Evolutionary conservation across 2,329 filamentous ascomycete genomes (phyloP), one percentile per base, ranked within the genome.

Genomic region (Phaeomoniella chlamydospora): DNA sequence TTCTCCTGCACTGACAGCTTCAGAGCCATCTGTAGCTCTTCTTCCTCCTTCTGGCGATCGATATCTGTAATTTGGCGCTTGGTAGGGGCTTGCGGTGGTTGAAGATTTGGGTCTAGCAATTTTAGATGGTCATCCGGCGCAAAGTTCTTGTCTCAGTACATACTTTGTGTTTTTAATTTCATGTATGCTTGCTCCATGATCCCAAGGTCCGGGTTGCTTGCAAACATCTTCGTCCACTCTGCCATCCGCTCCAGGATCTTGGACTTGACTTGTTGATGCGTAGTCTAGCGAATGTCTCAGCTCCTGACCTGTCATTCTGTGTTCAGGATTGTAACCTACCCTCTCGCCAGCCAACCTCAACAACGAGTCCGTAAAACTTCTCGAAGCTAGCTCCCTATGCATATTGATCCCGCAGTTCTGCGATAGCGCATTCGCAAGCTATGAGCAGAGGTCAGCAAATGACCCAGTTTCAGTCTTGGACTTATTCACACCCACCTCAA

Each of bases 161-260:
- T 54, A 75, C 72, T 76, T 49, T 73, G 70, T 14, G 68, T 67
- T 67, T 94, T 92, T 43, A 96, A 67, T 55, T 80, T 84, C 62
- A 78, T 78, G 58, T 88, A 96, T 40, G 88, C 87, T 52, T 93
- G 84, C 56, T 87, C 81, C 90, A 98, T 98, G 54, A 98, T 93
- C 13, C 90, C 90, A 41, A 98, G 72, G 54, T 94, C 88, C 9
- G 86, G 74, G 53, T 94, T 85, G 41, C 72, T 77, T 49, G 74
- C 73, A 56, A 96, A 96, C 83, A 94, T 93, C 50, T 90, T 83
- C 39, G 81, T 77, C 90, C 90, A 98, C 45, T 88, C 84, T 56
- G 82, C 79, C 85, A 96, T 96, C 46, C 87, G 77, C 66, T 96
- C 88, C 40, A 96, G 62, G 45, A 98, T 94, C 71, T 94, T 96